A percentile compares a stretch with the other conserved stretches of the same genome.
These are phyloP conservation scores for Globisporangium nodosum DNA, from an alignment of 352 stramenopile genomes.

Conservation along the genomic window DNA sequence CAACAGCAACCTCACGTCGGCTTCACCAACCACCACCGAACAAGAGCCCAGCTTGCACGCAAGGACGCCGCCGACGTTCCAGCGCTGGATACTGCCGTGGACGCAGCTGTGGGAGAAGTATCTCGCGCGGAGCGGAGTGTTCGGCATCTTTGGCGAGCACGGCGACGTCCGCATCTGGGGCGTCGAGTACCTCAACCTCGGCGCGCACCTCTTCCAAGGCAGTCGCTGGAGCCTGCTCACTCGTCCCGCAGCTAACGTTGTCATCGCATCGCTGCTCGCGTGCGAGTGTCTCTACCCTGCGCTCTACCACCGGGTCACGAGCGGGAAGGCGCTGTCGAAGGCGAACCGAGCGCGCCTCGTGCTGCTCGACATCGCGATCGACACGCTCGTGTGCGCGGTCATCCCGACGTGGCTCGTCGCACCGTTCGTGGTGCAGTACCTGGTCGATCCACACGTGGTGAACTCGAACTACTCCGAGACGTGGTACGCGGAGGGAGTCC, in stretches of 20 bases:
- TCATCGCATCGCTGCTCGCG: not conserved
- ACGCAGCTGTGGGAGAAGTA: slow-evolving; percentile 1
- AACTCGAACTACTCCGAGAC: too few species aligned
- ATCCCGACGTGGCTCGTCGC: slow-evolving; percentile 5
- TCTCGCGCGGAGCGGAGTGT: not conserved
- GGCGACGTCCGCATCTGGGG: slow-evolving; percentile 7
- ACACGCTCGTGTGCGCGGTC: too few species aligned
- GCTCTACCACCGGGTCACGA: slow-evolving; percentile 1
- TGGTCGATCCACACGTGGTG: too few species aligned
- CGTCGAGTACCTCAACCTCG: slow-evolving; percentile 10
- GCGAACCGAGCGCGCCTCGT: too few species aligned
- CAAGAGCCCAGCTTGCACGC: not conserved
- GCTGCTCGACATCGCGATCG: too few species aligned
- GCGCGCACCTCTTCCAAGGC: slow-evolving; percentile 5
- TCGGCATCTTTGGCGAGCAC: slow-evolving; percentile 7
- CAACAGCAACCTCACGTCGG: not conserved
- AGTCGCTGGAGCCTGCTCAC: slow-evolving; percentile 2
- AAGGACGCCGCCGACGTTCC: not conserved
- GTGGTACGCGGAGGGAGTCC: too few species aligned
- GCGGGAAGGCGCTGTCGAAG: too few species aligned
- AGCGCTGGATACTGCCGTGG: not conserved
- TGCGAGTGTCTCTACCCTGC: slow-evolving; percentile 5
- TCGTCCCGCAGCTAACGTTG: not conserved
- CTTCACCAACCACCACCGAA: not conserved
- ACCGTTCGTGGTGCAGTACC: slow-evolving; percentile 2